phyloP scores from a whole-genome alignment of 163 green algal genomes.

The Volvox carteri region DNA sequence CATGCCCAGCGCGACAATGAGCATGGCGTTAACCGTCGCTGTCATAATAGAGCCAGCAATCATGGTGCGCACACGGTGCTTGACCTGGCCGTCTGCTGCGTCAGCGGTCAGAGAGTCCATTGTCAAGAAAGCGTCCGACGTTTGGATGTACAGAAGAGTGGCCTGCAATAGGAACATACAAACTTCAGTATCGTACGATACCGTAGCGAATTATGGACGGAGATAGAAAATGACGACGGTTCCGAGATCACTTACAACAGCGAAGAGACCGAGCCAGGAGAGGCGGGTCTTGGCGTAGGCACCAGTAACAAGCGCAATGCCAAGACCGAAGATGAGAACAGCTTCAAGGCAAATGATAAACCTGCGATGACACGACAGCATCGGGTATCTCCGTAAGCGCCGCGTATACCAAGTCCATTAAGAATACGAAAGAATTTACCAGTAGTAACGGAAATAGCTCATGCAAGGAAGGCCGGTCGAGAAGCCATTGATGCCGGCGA shows the following conservation, averaged over 20 bases:
- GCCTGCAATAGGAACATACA: background rate
- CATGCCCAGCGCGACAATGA: constrained; percentile 51
- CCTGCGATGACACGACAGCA: too few relatives aligned
- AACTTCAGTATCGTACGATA: too few relatives aligned
- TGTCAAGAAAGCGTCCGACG: constrained; percentile 38
- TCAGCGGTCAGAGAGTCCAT: background rate
- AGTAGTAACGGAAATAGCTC: constrained; percentile 52
- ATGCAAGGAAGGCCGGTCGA: constrained; percentile 24
- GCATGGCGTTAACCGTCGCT: constrained; percentile 41
- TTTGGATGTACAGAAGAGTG: constrained; percentile 56
- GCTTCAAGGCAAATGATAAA: constrained; percentile 44
- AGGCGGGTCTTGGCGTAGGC: constrained; percentile 38
- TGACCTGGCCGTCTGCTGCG: background rate
- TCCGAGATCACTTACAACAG: constrained; percentile 13
- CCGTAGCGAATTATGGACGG: too few relatives aligned
- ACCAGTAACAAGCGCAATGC: background rate
- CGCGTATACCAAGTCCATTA: too few relatives aligned
- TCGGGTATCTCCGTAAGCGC: too few relatives aligned
- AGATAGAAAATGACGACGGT: background rate
- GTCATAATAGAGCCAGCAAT: constrained; percentile 56
- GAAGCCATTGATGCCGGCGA: constrained; percentile 25
- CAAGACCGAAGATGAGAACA: constrained; percentile 38
- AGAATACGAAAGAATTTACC: too few relatives aligned
- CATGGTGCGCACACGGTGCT: constrained; percentile 49
- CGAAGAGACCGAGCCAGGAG: constrained; percentile 33